Evolutionary conservation across 164 flowering plant genomes (phyloP).

Genomic region (Chloranthus sessilifolius): DNA sequence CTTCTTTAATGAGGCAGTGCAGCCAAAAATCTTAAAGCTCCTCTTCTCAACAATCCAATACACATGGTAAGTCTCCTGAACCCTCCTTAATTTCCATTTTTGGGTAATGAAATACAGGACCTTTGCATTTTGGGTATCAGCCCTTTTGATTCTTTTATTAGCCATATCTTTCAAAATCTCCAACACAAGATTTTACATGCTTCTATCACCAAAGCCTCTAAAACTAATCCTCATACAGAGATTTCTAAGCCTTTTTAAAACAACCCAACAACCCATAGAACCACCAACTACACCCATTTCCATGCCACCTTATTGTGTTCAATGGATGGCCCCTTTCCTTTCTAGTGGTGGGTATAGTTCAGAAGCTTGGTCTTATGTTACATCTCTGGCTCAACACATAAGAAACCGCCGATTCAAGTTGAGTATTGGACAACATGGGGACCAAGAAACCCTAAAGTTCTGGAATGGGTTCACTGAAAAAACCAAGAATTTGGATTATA

Average conservation of each 20-base stretch:
- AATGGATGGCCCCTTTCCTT: constrained; percentile 89
- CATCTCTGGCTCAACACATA: constrained; percentile 32
- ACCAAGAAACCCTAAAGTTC: constrained; percentile 44
- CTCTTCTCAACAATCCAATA: no score
- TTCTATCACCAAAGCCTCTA: constrained; percentile 13
- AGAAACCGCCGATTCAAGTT: constrained; percentile 32
- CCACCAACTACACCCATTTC: constrained; percentile 15
- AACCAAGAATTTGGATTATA: constrained; percentile 31
- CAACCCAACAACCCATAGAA: constrained; percentile 14
- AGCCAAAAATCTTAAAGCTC: no score
- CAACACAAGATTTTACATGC: constrained; percentile 9
- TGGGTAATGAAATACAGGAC: no score
- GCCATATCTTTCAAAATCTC: constrained; percentile 13
- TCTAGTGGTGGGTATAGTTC: constrained; percentile 88
- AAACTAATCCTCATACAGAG: constrained; percentile 18
- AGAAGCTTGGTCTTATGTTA: constrained; percentile 80
- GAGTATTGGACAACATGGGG: constrained; percentile 67
- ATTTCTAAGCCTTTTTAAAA: constrained; percentile 14
- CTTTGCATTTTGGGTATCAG: constrained; percentile 13
- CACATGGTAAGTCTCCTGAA: no score
- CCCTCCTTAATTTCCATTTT: no score
- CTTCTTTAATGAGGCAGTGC: no score
- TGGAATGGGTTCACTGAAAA: constrained; percentile 64
- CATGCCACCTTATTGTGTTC: constrained; percentile 32
- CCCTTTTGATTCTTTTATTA: constrained; percentile 15